Percentiles rank a stretch among this genome's conserved stretches.
phyloP scores from a whole-genome alignment of 176 grass and related monocot species.

The Metroxylon sagu region DNA sequence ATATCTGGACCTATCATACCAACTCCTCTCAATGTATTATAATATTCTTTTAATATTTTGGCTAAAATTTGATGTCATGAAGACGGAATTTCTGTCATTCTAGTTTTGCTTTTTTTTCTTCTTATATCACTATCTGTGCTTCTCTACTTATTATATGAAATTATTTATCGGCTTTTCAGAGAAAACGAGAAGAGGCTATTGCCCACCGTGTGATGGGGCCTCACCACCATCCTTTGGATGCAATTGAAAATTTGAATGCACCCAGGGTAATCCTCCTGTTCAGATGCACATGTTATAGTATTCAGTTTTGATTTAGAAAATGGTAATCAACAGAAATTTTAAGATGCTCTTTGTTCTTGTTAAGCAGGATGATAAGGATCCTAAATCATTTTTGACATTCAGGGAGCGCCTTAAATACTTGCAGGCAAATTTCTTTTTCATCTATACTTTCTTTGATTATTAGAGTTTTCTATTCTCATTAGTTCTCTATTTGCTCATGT shows the following conservation, averaged over 20 bases:
- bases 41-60: no score
- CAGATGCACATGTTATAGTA: constrained; percentile 8
- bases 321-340: background rate
- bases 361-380: constrained; percentile 53
- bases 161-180: constrained; percentile 33
- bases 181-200: constrained; percentile 42
- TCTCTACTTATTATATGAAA: background rate
- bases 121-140: no score
- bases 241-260: constrained; percentile 54
- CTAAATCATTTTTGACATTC: constrained; percentile 47
- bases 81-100: no score
- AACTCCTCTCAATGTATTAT: no score
- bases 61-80: no score
- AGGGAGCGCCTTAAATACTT: constrained; percentile 65
- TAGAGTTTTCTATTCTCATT: constrained; percentile 21
- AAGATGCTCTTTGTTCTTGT: background rate
- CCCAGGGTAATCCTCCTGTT: constrained; percentile 35
- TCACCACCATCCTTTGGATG: constrained; percentile 55
- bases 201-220: constrained; percentile 72
- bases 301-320: constrained; percentile 2
- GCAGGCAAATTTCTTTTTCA: constrained; percentile 49
- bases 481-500: constrained; percentile 18
- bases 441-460: constrained; percentile 8
- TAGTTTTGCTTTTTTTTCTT: no score
- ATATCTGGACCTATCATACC: no score